Evolutionary conservation across 306 rosid species (phyloP), one percentile per base, ranked within the genome.

Genomic region (Macrotyloma uniflorum): DNA sequence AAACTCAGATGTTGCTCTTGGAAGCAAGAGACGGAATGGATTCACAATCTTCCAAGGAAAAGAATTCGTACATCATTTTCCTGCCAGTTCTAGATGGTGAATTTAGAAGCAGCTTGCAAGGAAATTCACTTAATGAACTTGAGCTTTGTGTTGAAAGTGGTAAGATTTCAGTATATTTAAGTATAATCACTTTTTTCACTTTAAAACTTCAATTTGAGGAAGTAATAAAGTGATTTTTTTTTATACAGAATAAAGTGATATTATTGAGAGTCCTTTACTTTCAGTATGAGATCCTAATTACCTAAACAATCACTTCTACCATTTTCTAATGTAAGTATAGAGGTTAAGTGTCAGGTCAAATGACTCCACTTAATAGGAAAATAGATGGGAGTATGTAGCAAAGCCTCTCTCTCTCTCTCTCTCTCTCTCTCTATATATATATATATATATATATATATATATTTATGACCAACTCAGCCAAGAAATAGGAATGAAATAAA

Each of bases 101-200:
- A 55, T 72, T 72, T 72, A 55, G 67, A 38, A 72, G 67, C 67
- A 72, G 67, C 55, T 57, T 72, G 77, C 77, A 55, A 38, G 77
- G 55, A 73, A 73, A 73, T 55, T 73, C 67, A 38, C 24, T 22
- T 40, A 57, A 73, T 57, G 78, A 73, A 73, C 67, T 73, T 40
- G 67, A 55, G 24, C 78, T 73, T 73, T 73, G 78, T 24, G 67
- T 73, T 40, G 67, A 73, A 73, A 73, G 78, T 73, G 78, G 78
- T 73, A 72, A 54, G 49, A 14, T 67, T 57, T 24, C 33, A 55
- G 33, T 46, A 71, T 51, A 30, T 28, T 49, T 55, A 49, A n/a
- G 30, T 30, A n/a, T 47, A 6, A 26, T 70, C 62, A 45, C 1
- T 24, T 16, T 65, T 65, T 40, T 15, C 66, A 2, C 5, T 28